Evolutionary conservation across 495 filamentous ascomycete genomes (phyloP), one percentile per base, ranked within the genome.

Genomic region (Penicillium atrosanguineum): DNA sequence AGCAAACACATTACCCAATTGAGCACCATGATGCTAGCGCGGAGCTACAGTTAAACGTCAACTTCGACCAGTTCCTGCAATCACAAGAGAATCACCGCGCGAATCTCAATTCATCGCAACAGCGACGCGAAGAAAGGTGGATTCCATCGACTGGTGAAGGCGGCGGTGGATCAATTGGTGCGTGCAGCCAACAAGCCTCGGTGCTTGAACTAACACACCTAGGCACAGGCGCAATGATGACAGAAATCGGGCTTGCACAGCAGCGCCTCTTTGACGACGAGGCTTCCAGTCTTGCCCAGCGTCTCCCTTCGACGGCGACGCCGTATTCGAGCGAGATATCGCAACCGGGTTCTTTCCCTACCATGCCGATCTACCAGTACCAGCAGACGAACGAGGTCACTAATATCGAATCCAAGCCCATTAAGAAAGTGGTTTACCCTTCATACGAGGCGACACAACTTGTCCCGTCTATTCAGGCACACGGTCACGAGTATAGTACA

Each of bases 31-130:
- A 57, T 15, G 48, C 37, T n/a, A 46, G 38, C 37, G 42, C 50
- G 6, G 53, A 52, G 16, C 48, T 48, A 4, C 60, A 65, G 11
- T 46, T 74, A 4, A 54, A 47, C 25, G 60, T 76, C 34, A 69
- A 75, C 39, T 75, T 76, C 19, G 72, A 78, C 48, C 56, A 69
- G 25, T 78, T 69, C 25, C 52, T 78, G 19, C 65, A 70, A 40
- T 71, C 74, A 0, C 71, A 67, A 40, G 64, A 72, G 37, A 46
- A 26, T 20, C 44, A 26, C 6, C 63, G 59, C 7, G 38, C 36
- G 3, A 37, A 41, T 7, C 2, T 59, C 19, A 69, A 70, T 7
- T 61, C 65, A 11, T 73, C 71, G 11, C 71, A 76, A 46, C 73
- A 65, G 50, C 63, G 60, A 29, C 66, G 68, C 9, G 71, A 76